phyloP scores from a whole-genome alignment of 257 asterid species.

The Nicotiana tomentosiformis region DNA sequence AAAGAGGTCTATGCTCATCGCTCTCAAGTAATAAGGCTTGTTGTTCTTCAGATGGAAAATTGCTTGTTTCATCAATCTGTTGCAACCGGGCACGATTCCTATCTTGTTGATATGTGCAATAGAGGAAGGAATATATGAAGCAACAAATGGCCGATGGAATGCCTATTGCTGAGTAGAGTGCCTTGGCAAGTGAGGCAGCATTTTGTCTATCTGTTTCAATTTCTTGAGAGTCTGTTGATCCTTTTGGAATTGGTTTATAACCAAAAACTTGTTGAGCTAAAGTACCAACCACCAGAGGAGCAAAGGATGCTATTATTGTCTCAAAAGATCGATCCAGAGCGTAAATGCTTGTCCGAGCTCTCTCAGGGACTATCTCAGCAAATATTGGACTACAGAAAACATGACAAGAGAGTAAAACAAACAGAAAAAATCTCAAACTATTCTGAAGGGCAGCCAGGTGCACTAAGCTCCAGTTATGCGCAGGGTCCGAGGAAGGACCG shows the following conservation, averaged over 20 bases:
- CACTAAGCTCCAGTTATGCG: too few species aligned
- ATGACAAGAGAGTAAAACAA: background rate
- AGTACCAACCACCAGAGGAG: slow-evolving; percentile 72
- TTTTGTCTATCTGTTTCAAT: slow-evolving; percentile 41
- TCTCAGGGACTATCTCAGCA: slow-evolving; percentile 19
- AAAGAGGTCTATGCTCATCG: slow-evolving; percentile 45
- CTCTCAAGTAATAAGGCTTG: slow-evolving; percentile 21
- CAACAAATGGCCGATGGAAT: slow-evolving; percentile 65
- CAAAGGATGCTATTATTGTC: slow-evolving; percentile 72
- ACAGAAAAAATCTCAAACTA: background rate
- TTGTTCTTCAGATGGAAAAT: slow-evolving; percentile 21
- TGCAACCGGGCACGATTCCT: slow-evolving; percentile 58
- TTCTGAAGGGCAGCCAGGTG: background rate
- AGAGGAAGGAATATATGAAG: slow-evolving; percentile 31
- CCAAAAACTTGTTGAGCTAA: slow-evolving; percentile 62
- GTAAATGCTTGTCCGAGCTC: slow-evolving; percentile 8
- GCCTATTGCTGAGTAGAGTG: slow-evolving; percentile 78
- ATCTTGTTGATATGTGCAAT: slow-evolving; percentile 7
- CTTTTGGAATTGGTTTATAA: slow-evolving; percentile 42
- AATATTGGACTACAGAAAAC: slow-evolving; percentile 14
- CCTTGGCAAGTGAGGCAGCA: slow-evolving; percentile 80
- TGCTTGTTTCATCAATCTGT: slow-evolving; percentile 15
- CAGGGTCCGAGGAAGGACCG: too few species aligned
- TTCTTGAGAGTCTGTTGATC: background rate
- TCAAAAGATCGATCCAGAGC: slow-evolving; percentile 29